phyloP scores from a whole-genome alignment of 306 rosid species.

The Fragaria ananassa region DNA sequence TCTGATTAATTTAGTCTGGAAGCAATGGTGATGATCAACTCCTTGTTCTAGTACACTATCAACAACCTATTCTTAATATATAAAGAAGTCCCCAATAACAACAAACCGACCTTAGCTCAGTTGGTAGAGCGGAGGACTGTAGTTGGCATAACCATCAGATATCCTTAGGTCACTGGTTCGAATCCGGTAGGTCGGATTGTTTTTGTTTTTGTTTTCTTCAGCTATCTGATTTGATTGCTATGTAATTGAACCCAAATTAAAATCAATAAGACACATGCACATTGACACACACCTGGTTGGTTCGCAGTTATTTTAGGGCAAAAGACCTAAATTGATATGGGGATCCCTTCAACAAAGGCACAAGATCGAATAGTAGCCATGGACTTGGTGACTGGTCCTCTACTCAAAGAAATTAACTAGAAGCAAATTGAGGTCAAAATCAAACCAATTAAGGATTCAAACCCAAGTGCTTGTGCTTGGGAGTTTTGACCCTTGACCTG shows the following conservation, averaged over 20 bases:
- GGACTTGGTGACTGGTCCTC: background rate
- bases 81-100: fast-evolving
- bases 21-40: background rate
- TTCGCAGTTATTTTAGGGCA: background rate
- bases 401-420: background rate
- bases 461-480: background rate
- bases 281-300: background rate
- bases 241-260: background rate
- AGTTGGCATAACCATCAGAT: background rate
- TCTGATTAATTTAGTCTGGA: background rate
- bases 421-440: background rate
- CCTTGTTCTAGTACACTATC: no score
- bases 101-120: conserved; percentile 16
- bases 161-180: conserved; percentile 29
- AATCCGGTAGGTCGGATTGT: conserved; percentile 25
- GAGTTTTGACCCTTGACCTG: conserved; percentile 20
- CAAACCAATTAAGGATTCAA: background rate
- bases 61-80: no score
- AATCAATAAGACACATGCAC: background rate
- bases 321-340: background rate
- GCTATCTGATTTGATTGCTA: no score
- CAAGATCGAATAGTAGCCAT: background rate
- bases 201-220: no score
- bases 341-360: background rate
- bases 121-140: conserved; percentile 31